Evolutionary conservation across 345 rosid genomes (phyloP), one percentile per base, ranked within the genome.

Genomic region (Aethionema arabicum): DNA sequence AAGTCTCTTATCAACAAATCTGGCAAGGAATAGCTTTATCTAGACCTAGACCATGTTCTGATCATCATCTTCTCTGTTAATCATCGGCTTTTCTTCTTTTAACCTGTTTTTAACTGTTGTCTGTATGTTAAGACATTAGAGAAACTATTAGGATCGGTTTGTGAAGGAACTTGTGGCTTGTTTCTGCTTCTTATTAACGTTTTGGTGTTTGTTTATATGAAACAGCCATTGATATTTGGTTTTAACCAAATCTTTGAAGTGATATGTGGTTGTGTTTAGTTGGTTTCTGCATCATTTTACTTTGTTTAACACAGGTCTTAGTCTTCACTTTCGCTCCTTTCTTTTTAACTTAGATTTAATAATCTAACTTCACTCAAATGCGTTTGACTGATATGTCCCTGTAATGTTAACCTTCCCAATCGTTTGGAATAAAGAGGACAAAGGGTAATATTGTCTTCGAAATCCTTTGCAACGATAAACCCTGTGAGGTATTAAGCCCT

Each of bases 1-100:
- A 85, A 85, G 68, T 85, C 88, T 4, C 86, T 85, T 56, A 83
- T 85, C 76, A 81, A 83, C 83, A 85, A 85, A 63, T 75, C 91
- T 50, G 59, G 80, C 68, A 78, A 85, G 42, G 87, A 84, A 35
- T 84, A 66, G 29, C 9, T 3, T 35, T 32, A 0, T 5, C 31
- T 6, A 21, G 2, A 21, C 27, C 27, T 21, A 21, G 27, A 21
- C 27, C 27, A 21, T 21, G 27, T 21, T 1, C 27, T 32, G 11
- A 14, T 6, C 45, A 53, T 35, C 12, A n/a, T 15, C 7, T 11
- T 42, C 14, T 43, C 10, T 35, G n/a, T 21, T 9, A 11, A 10
- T 41, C 31, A 21, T 21, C 27, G 27, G 27, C 60, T 21, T 13
- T 11, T 46, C 27, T 21, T 21, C 27, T 21, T 21, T 21, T 21